Conservation (phyloP, 768 basidiomycete species). For the Paxillus rubicundulus region DNA sequence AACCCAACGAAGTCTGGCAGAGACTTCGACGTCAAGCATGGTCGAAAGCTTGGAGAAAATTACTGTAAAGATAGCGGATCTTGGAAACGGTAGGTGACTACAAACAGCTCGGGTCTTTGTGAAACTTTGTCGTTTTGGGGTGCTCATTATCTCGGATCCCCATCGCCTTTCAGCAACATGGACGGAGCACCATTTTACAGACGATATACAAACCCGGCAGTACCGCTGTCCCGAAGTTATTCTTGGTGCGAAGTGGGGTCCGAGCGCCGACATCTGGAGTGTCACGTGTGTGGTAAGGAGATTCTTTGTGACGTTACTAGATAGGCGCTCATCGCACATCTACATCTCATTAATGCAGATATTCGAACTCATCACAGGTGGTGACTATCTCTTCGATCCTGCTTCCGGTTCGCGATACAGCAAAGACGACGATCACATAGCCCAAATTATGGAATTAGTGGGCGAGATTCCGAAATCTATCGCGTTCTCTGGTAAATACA, state of each 20-base stretch:
- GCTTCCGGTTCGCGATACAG: constrained; percentile 92
- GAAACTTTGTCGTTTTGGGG: background rate
- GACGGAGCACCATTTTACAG: constrained; percentile 96
- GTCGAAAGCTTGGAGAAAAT: constrained; percentile 60
- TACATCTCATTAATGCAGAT: constrained; percentile 45
- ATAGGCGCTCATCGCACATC: background rate
- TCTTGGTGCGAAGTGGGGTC: constrained; percentile 92
- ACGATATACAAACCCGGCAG: constrained; percentile 97
- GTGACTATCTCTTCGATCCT: constrained; percentile 98
- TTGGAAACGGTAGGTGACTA: constrained; percentile 78
- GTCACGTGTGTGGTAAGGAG: constrained; percentile 85
- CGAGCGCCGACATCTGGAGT: constrained; percentile 96
- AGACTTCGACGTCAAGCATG: constrained; percentile 27
- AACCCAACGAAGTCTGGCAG: constrained; percentile 24
- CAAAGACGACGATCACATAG: constrained; percentile 97
- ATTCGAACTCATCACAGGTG: constrained; percentile 94
- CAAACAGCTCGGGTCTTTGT: background rate
- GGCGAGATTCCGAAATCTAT: constrained; percentile 84
- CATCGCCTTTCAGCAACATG: constrained; percentile 55
- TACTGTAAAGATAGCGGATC: constrained; percentile 98
- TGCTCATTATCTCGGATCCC: constrained; percentile 6
- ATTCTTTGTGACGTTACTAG: background rate
- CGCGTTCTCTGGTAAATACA: constrained; percentile 90
- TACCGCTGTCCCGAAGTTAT: constrained; percentile 98
- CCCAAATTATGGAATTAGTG: constrained; percentile 95